Conservation (phyloP, 108 stramenopile genomes). For the Cyclotella atomus region DNA sequence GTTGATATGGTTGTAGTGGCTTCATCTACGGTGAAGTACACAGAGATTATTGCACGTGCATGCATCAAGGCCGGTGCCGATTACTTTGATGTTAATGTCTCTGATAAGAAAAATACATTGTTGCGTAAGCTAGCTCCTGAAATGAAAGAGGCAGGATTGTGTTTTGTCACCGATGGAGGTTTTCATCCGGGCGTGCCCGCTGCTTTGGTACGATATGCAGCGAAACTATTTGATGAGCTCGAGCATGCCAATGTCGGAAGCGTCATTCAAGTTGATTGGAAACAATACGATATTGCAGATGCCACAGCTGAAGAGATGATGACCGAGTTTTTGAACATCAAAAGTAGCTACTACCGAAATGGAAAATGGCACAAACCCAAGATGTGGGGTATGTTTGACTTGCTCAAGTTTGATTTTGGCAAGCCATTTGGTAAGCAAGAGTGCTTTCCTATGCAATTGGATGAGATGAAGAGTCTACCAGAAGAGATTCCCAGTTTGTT, state of each 20-base stretch:
- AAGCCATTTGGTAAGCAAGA: not conserved
- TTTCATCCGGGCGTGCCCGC: not conserved
- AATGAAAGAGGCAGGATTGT: not conserved
- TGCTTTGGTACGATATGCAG: not conserved
- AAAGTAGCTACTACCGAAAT: not conserved
- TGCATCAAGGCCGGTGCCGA: not conserved
- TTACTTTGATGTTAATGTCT: not conserved
- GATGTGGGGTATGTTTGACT: not conserved
- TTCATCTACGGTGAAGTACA: not conserved
- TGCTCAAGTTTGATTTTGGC: not conserved
- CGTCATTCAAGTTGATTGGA: not conserved
- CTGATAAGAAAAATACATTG: not conserved
- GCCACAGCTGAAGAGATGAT: not conserved
- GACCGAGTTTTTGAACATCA: not conserved
- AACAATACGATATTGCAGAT: not conserved
- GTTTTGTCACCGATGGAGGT: not conserved
- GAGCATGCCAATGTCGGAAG: not conserved
- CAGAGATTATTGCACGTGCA: not conserved
- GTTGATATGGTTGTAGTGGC: not conserved
- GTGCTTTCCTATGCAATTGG: not conserved
- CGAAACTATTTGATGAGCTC: not conserved
- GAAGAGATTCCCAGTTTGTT: not conserved
- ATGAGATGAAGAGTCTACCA: not conserved
- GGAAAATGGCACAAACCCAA: not conserved
- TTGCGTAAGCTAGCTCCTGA: not conserved